Conservation (phyloP, 495 filamentous ascomycete species). For the Penicillium lagena region DNA sequence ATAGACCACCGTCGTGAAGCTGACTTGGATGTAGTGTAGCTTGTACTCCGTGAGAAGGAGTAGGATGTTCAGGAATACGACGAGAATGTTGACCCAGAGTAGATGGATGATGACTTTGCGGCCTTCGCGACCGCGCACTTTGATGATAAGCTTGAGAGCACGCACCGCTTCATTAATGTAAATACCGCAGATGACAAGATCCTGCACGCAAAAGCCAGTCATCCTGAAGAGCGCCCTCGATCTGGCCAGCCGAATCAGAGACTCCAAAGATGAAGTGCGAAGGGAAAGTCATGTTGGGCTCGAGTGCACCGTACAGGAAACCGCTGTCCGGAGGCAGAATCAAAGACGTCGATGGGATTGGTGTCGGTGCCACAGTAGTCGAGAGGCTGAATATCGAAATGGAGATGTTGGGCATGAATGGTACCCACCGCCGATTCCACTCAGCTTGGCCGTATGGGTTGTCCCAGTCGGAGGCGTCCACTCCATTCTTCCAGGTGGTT, state of each 20-base stretch:
- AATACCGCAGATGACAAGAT: constrained; percentile 48
- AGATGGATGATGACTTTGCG: constrained; percentile 45
- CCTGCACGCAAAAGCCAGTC: constrained; percentile 54
- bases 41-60: constrained; percentile 49
- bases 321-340: constrained; percentile 28
- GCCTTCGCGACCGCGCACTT: constrained; percentile 27
- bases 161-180: constrained; percentile 49
- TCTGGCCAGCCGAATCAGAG: constrained; percentile 43
- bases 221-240: constrained; percentile 39
- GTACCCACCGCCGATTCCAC: background rate
- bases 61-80: constrained; percentile 48
- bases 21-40: constrained; percentile 45
- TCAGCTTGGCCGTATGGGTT: constrained; percentile 1
- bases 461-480: background rate
- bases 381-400: background rate
- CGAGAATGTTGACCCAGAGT: constrained; percentile 47
- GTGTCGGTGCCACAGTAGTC: constrained; percentile 26
- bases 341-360: constrained; percentile 26
- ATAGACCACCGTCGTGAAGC: constrained; percentile 52
- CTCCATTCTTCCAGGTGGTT: constrained; percentile 1
- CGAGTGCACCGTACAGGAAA: constrained; percentile 16
- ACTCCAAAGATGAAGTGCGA: constrained; percentile 46
- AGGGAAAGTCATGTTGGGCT: constrained; percentile 16
- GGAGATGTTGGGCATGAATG: constrained; percentile 1
- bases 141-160: constrained; percentile 33